Evolutionary conservation across 108 stramenopile species (phyloP).

Genomic region (Stephanodiscus triporus): DNA sequence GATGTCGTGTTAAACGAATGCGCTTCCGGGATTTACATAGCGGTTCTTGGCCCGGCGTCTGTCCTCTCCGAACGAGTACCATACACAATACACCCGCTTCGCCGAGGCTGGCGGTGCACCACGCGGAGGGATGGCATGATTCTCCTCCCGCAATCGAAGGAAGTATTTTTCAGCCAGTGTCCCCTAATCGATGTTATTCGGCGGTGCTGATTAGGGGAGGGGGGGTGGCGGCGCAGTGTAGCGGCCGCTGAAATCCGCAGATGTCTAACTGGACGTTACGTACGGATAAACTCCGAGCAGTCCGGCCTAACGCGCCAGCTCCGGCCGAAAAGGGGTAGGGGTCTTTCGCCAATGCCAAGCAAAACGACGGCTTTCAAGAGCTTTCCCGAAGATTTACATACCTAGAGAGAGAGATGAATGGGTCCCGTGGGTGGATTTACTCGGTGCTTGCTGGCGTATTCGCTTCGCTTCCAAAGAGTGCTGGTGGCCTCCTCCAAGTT

Average conservation of each 20-base stretch:
- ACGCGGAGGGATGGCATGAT: not conserved
- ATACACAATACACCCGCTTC: not conserved
- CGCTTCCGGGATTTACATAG: not conserved
- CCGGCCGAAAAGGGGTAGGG: not conserved
- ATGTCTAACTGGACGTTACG: not conserved
- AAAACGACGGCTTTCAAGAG: not conserved
- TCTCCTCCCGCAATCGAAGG: not conserved
- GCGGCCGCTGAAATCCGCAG: not conserved
- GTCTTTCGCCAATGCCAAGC: not conserved
- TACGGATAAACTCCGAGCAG: not conserved
- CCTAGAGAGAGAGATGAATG: not conserved
- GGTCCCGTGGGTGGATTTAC: not conserved
- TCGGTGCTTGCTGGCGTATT: not conserved
- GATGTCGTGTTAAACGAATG: not conserved
- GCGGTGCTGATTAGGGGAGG: not conserved
- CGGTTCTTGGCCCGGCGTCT: constrained; percentile 2
- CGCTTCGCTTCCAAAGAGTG: not conserved
- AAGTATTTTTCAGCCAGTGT: not conserved
- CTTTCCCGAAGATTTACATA: not conserved
- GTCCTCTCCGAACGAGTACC: constrained; percentile 25
- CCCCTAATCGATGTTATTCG: not conserved
- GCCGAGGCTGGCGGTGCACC: not conserved
- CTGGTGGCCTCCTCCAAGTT: too few relatives aligned
- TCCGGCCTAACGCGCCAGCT: not conserved
- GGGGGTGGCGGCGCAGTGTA: not conserved